Percentiles rank a stretch among this genome's conserved stretches.
phyloP scores from a whole-genome alignment of 2,329 filamentous ascomycete species.

The Rutstroemia sp. region DNA sequence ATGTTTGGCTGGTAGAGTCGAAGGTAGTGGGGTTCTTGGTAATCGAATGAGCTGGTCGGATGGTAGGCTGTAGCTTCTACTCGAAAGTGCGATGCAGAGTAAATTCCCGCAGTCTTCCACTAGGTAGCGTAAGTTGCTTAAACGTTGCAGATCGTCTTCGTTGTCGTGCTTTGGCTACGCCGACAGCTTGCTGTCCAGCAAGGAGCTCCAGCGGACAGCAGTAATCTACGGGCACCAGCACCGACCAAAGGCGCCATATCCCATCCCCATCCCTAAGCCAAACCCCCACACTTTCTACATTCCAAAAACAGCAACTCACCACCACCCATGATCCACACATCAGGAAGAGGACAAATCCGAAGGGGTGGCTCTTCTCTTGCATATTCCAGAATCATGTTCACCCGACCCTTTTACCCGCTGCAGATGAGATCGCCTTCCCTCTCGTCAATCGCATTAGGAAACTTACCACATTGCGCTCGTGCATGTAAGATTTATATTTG shows the following conservation, averaged over 20 bases:
- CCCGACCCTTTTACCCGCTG: constrained; percentile 3
- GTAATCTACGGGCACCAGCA: too few species aligned
- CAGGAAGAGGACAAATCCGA: neutral
- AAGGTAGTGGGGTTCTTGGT: constrained; percentile 7
- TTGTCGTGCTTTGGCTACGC: neutral
- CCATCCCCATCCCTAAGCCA: neutral
- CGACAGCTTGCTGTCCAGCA: neutral
- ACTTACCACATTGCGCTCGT: neutral
- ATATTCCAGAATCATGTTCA: constrained; percentile 8
- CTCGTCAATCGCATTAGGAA: neutral
- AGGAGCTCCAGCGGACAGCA: neutral
- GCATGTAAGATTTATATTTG: neutral
- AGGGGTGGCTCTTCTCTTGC: constrained; percentile 3
- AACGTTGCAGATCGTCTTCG: neutral
- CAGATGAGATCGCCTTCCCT: constrained; percentile 1
- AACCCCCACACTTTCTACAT: neutral
- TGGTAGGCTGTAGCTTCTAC: neutral
- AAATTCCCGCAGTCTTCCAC: neutral
- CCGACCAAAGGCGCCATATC: neutral
- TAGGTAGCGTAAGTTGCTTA: too few species aligned
- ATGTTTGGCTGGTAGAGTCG: neutral
- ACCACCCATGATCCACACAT: constrained; percentile 6
- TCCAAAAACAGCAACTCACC: neutral
- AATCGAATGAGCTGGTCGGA: neutral
- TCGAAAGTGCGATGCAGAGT: neutral